Evolutionary conservation across 2,329 filamentous ascomycete genomes (phyloP).

Genomic region (Endoconidiophora laricicola): DNA sequence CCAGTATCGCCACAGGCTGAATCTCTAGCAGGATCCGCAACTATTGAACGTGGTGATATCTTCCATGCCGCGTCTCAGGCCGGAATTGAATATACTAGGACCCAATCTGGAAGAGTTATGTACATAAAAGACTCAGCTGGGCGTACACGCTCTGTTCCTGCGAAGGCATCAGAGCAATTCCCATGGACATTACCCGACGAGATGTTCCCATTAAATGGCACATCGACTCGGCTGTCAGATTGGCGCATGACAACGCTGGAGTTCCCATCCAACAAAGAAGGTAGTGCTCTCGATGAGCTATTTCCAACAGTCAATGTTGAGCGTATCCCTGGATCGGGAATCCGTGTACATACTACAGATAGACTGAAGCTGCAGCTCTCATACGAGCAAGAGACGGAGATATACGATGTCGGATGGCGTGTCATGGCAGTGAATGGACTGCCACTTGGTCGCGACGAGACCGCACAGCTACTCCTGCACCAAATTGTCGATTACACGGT

Average conservation of each 20-base stretch:
- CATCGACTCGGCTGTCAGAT: slow-evolving; percentile 54
- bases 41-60: slow-evolving; percentile 62
- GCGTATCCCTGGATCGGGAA: slow-evolving; percentile 14
- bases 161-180: slow-evolving; percentile 40
- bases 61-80: slow-evolving; percentile 82
- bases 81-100: slow-evolving; percentile 61
- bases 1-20: slow-evolving; percentile 41
- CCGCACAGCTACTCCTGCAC: slow-evolving; percentile 61
- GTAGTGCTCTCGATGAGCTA: slow-evolving; percentile 27
- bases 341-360: slow-evolving; percentile 25
- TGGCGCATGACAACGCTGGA: slow-evolving; percentile 54
- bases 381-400: slow-evolving; percentile 32
- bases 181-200: slow-evolving; percentile 78
- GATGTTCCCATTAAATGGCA: slow-evolving; percentile 60
- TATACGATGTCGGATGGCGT: slow-evolving; percentile 33
- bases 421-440: slow-evolving; percentile 70
- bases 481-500: slow-evolving; percentile 63
- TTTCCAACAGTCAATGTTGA: slow-evolving; percentile 21
- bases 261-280: slow-evolving; percentile 35
- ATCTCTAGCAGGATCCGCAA: slow-evolving; percentile 60
- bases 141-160: slow-evolving; percentile 24
- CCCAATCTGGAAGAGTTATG: slow-evolving; percentile 33
- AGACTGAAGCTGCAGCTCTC: slow-evolving; percentile 50
- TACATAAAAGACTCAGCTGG: slow-evolving; percentile 27
- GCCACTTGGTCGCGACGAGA: slow-evolving; percentile 72